These are phyloP conservation scores for Beauveria sp. DNA, from an alignment of 2,329 filamentous ascomycete species.

Conservation along the genomic window DNA sequence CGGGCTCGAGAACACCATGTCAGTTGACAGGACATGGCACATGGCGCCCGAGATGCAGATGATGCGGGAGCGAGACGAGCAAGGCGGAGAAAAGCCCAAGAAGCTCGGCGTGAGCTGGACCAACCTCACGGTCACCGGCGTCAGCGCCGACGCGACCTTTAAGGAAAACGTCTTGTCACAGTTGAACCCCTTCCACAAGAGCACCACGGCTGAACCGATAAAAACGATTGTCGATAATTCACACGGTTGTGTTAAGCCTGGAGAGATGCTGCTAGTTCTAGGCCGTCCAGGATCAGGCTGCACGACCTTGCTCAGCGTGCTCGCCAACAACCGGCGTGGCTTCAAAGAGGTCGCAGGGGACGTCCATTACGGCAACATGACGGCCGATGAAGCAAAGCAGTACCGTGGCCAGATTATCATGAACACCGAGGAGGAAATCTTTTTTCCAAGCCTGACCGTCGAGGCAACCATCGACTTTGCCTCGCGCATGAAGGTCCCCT, in stretches of 20 bases:
- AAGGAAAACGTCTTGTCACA: neutral
- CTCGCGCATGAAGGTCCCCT: conserved; percentile 75
- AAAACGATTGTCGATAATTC: neutral
- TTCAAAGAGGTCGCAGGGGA: conserved; percentile 19
- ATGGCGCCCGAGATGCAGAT: no score
- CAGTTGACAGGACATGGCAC: no score
- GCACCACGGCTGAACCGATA: no score
- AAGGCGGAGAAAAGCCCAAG: neutral
- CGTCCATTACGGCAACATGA: neutral
- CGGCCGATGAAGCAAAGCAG: conserved; percentile 54
- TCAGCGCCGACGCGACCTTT: neutral
- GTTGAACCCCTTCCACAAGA: neutral
- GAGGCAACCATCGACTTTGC: conserved; percentile 83
- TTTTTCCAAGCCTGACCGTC: conserved; percentile 78
- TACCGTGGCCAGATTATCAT: conserved; percentile 81
- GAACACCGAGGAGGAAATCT: conserved; percentile 72
- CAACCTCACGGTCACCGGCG: neutral
- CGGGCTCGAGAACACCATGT: no score
- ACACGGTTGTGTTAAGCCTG: conserved; percentile 45
- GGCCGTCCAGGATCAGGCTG: conserved; percentile 69
- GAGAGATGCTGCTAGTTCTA: conserved; percentile 82
- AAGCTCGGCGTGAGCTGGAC: neutral
- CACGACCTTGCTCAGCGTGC: conserved; percentile 61
- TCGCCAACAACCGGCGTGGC: conserved; percentile 56
- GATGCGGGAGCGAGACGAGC: neutral